phyloP scores from a whole-genome alignment of 1,139 yeast species.

The Yamadazyma aaseri region DNA sequence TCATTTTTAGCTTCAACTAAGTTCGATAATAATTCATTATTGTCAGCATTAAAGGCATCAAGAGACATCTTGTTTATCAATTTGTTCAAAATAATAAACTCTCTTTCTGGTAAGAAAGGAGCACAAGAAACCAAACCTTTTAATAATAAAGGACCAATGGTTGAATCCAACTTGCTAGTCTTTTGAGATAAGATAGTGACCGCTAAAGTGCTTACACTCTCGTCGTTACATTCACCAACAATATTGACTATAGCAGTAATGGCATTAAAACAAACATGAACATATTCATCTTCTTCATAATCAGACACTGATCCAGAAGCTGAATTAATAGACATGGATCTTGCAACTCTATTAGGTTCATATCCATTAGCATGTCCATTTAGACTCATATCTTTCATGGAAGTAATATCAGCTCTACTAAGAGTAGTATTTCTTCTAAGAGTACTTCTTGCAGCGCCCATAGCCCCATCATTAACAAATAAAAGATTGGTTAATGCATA shows the following conservation, averaged over 20 bases:
- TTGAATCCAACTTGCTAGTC: conserved; percentile 43
- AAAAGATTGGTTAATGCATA: conserved; percentile 80
- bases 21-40: conserved; percentile 32
- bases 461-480: conserved; percentile 50
- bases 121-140: conserved; percentile 61
- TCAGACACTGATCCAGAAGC: conserved; percentile 13
- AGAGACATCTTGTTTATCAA: conserved; percentile 41
- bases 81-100: conserved; percentile 53
- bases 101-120: conserved; percentile 56
- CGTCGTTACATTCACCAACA: conserved; percentile 67
- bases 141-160: conserved; percentile 44
- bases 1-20: conserved; percentile 49
- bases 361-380: conserved; percentile 3
- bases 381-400: conserved; percentile 16
- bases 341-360: conserved; percentile 5
- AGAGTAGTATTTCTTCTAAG: conserved; percentile 25
- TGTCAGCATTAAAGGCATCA: conserved; percentile 34
- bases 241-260: conserved; percentile 72
- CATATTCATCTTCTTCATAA: conserved; percentile 31
- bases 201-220: conserved; percentile 75
- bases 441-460: conserved; percentile 23
- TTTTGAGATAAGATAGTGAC: conserved; percentile 85
- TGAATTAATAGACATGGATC: conserved; percentile 11
- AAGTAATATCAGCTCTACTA: conserved; percentile 17
- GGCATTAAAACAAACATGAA: conserved; percentile 54